These are phyloP conservation scores for Skeletonema tropicum DNA, from an alignment of 108 stramenopile species.

Conservation along the genomic window DNA sequence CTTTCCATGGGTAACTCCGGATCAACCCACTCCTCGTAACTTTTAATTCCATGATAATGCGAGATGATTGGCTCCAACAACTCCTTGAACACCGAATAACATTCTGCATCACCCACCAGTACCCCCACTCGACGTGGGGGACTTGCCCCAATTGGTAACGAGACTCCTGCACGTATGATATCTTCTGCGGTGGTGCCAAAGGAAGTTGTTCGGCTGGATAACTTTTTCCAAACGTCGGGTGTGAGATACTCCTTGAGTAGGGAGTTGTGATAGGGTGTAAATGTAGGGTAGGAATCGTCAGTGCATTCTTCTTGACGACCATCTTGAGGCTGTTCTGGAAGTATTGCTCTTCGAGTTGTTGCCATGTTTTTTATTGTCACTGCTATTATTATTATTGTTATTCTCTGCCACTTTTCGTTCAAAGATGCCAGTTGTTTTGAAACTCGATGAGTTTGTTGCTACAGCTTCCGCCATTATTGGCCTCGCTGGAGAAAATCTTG, in stretches of 20 bases:
- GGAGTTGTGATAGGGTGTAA: constrained; percentile 50
- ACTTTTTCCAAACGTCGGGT: constrained; percentile 56
- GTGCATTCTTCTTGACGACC: neutral
- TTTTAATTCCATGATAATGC: constrained; percentile 64
- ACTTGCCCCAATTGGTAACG: constrained; percentile 72
- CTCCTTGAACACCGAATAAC: constrained; percentile 76
- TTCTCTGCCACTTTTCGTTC: neutral
- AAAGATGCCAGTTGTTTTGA: neutral
- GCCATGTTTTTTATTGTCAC: neutral
- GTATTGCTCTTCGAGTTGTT: neutral
- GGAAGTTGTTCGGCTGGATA: constrained; percentile 58
- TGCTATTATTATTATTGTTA: neutral
- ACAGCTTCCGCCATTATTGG: neutral
- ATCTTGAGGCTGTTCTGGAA: neutral
- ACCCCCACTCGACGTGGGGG: constrained; percentile 87
- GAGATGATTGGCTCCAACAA: constrained; percentile 79
- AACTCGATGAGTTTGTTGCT: neutral
- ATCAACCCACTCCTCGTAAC: constrained; percentile 39
- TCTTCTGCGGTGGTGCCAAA: constrained; percentile 73
- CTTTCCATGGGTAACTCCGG: constrained; percentile 46
- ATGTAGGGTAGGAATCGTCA: constrained; percentile 47
- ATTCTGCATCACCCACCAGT: constrained; percentile 88
- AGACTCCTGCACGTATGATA: constrained; percentile 65
- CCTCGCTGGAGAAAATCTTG: neutral
- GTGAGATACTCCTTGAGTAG: constrained; percentile 77